Conservation (phyloP, 1,284 basidiomycete species). For the Trichosporon sp. region DNA sequence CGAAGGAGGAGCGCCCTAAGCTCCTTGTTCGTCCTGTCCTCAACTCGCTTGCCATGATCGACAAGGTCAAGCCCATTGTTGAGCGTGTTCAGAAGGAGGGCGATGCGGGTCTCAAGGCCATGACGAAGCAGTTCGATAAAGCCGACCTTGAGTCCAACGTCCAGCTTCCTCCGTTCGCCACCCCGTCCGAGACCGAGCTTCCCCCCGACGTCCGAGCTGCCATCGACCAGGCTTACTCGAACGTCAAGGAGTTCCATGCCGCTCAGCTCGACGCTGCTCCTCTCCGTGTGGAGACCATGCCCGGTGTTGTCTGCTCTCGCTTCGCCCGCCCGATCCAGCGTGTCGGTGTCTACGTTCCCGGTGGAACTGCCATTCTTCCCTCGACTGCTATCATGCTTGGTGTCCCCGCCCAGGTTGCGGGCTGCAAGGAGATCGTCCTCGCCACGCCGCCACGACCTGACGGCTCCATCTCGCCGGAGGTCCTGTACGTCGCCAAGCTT, state of each 20-base stretch:
- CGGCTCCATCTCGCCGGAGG: slow-evolving; percentile 87
- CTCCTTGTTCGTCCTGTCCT: slow-evolving; percentile 87
- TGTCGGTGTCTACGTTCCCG: slow-evolving; percentile 96
- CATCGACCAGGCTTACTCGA: slow-evolving; percentile 87
- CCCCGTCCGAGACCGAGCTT: slow-evolving; percentile 55
- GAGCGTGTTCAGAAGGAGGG: slow-evolving; percentile 77
- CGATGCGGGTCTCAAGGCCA: slow-evolving; percentile 78
- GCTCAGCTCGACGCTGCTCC: slow-evolving; percentile 70
- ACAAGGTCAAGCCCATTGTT: slow-evolving; percentile 92
- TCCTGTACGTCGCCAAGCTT: slow-evolving; percentile 86
- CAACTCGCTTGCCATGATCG: slow-evolving; percentile 89
- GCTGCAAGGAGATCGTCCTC: slow-evolving; percentile 85
- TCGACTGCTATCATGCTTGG: slow-evolving; percentile 98
- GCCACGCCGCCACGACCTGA: slow-evolving; percentile 91
- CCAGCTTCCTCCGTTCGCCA: slow-evolving; percentile 51
- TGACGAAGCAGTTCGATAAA: slow-evolving; percentile 92
- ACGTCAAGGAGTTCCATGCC: slow-evolving; percentile 85
- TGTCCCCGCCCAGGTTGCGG: slow-evolving; percentile 94
- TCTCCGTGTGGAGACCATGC: slow-evolving; percentile 92
- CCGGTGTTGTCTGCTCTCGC: slow-evolving; percentile 89
- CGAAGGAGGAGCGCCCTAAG: slow-evolving; percentile 58
- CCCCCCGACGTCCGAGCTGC: slow-evolving; percentile 66
- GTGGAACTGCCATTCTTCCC: slow-evolving; percentile 92
- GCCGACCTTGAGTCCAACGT: slow-evolving; percentile 53
- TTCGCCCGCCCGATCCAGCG: slow-evolving; percentile 91